Base-by-base conservation (phyloP, 768 basidiomycete species). In the Boletus barrowsii region DNA sequence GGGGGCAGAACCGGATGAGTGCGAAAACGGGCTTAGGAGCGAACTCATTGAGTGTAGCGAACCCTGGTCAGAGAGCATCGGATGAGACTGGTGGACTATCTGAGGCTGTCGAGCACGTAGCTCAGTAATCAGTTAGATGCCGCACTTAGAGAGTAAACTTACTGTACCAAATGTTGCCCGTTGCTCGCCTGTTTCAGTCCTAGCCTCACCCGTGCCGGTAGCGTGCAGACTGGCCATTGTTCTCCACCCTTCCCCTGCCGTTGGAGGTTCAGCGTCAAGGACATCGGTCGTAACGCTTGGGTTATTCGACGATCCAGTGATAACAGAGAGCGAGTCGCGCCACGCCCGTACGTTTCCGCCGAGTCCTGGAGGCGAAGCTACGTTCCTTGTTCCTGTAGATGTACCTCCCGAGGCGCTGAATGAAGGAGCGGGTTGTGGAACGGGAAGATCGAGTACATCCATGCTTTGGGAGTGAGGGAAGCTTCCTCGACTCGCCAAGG, bases 241-340 rank as follows among this genome's bases (percentile, higher is more conserved):
- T 54, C 81, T 75, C 88, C 88, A 90, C 5, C 79, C 73, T 51
- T 79, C 80, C 18, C 76, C 76, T 24, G 87, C 82, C 51, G 65
- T 64, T 3, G 88, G 88, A 9, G 88, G 88, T 22, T 77, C 83
- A 33, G 88, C 84, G 56, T 90, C 88, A 15, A 88, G 71, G 6
- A 87, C 64, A 62, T 89, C 86, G 18, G 83, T 77, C 4, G 76
- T 69, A 50, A 83, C 22, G 14, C 67, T 60, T 8, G 63, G 71
- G 3, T 58, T 70, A 37, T 69, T 60, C 15, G 61, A 67, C 29
- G 68, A 68, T 36, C 71, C 70, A 18, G 68, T 67, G 37, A 69
- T 64, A n/a, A 62, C 68, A 49, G 54, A 64, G 49, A 60, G 67
- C 57, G 68, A 76, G 46, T 69, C 69, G 32, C 71, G 70, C 75